A percentile compares a stretch with the other conserved stretches of the same genome.
Evolutionary conservation across 2,329 filamentous ascomycete genomes (phyloP).

Genomic region (Diplodia corticola): DNA sequence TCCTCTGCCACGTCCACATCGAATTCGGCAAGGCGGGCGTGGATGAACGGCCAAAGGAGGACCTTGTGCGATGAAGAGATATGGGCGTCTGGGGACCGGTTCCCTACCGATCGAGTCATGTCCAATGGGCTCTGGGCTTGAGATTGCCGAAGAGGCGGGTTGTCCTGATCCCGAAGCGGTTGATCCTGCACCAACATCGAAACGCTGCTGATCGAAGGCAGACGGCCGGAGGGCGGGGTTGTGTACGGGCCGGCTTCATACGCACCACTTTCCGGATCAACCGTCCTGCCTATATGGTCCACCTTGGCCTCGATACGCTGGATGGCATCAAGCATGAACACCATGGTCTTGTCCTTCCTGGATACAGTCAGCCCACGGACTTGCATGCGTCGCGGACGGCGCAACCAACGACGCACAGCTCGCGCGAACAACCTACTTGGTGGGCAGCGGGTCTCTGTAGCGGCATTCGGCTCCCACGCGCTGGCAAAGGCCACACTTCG

Average conservation of each 20-base stretch:
- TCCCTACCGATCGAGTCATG: not conserved
- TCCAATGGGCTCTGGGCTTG: not conserved
- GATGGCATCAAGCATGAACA: constrained; percentile 23
- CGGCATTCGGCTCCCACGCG: constrained; percentile 24
- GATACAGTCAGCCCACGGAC: not conserved
- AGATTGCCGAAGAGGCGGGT: not conserved
- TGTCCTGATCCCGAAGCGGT: not conserved
- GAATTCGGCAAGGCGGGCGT: constrained; percentile 14
- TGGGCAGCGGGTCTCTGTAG: constrained; percentile 24
- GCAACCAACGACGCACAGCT: not conserved
- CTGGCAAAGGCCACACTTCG: constrained; percentile 25
- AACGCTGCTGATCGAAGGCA: constrained; percentile 14
- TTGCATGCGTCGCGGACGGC: not conserved
- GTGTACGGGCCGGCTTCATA: constrained; percentile 3
- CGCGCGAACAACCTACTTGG: constrained; percentile 22
- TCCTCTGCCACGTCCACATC: constrained; percentile 16
- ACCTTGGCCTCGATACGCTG: constrained; percentile 23
- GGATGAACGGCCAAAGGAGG: constrained; percentile 27
- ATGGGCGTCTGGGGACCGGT: constrained; percentile 1
- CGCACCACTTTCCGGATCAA: constrained; percentile 8
- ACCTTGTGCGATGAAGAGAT: constrained; percentile 27
- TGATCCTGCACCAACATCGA: not conserved
- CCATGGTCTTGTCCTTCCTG: constrained; percentile 25
- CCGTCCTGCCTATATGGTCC: constrained; percentile 22
- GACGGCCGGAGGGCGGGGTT: constrained; percentile 19